These are phyloP conservation scores for Tetrahymena thermophila DNA, from an alignment of 73 alveolate species.

Conservation along the genomic window DNA sequence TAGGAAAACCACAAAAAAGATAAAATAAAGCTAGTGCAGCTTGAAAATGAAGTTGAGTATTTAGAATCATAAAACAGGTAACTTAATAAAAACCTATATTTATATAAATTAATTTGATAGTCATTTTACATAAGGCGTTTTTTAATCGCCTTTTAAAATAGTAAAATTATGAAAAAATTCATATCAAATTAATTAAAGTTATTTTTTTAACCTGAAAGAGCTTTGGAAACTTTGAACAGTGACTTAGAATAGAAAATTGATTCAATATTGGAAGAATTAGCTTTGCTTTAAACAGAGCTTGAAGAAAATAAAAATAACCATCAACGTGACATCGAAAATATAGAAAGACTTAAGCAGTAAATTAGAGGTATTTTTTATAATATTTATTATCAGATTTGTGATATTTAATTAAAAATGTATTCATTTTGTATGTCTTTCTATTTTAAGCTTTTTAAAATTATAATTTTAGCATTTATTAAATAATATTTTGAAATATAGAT, in stretches of 20 bases:
- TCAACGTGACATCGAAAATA: background rate
- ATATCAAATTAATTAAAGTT: background rate
- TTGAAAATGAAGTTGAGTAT: background rate
- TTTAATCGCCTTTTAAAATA: background rate
- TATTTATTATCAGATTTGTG: background rate
- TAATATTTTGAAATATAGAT: background rate
- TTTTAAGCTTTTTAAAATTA: background rate
- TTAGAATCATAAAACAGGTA: background rate
- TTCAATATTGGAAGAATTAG: background rate
- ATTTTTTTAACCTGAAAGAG: background rate
- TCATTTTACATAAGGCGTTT: background rate
- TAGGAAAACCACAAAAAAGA: background rate
- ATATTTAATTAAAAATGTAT: background rate
- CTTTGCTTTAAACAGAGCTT: background rate
- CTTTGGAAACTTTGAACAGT: background rate
- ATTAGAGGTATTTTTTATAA: background rate
- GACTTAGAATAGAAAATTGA: background rate
- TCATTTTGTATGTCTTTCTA: background rate
- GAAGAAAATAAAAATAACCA: background rate
- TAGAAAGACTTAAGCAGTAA: background rate
- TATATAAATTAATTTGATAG: background rate
- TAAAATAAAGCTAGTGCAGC: background rate
- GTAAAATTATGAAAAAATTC: background rate
- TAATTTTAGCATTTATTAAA: background rate
- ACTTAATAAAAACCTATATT: background rate